These are phyloP conservation scores for Heimioporus retisporus DNA, from an alignment of 1,284 basidiomycete genomes.

Conservation along the genomic window DNA sequence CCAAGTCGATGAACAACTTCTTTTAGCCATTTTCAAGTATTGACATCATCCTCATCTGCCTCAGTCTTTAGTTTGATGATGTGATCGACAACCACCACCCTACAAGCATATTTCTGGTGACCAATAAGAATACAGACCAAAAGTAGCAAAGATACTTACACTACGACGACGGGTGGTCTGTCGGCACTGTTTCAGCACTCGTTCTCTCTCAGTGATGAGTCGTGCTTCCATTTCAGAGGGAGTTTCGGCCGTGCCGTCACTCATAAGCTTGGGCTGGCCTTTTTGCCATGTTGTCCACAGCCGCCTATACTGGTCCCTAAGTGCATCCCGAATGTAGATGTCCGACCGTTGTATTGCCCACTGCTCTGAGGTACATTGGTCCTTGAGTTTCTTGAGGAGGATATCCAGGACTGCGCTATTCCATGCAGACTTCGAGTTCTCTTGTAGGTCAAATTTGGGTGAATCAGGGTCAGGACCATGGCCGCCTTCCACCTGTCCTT, in stretches of 20 bases:
- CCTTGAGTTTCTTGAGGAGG: neutral
- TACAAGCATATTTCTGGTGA: too few relatives aligned
- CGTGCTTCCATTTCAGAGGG: neutral
- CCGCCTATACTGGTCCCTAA: neutral
- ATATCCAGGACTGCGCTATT: neutral
- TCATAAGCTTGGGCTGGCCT: neutral
- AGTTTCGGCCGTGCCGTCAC: neutral
- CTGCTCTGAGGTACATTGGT: neutral
- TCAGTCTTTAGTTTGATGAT: too few relatives aligned
- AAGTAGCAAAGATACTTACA: neutral
- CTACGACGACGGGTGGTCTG: neutral
- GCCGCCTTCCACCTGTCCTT: neutral
- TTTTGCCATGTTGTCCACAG: neutral
- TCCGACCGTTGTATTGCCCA: neutral
- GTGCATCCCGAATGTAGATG: neutral
- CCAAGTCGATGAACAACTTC: too few relatives aligned
- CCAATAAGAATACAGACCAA: too few relatives aligned
- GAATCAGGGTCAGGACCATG: neutral
- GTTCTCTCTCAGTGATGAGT: neutral
- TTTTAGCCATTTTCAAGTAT: too few relatives aligned
- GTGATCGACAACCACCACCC: too few relatives aligned
- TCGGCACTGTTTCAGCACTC: neutral
- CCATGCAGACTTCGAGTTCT: conserved; percentile 3
- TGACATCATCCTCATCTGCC: too few relatives aligned
- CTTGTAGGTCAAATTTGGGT: conserved; percentile 1